Evolutionary conservation across 345 rosid species (phyloP), one percentile per base, ranked within the genome.

Genomic region (Brassica incana): DNA sequence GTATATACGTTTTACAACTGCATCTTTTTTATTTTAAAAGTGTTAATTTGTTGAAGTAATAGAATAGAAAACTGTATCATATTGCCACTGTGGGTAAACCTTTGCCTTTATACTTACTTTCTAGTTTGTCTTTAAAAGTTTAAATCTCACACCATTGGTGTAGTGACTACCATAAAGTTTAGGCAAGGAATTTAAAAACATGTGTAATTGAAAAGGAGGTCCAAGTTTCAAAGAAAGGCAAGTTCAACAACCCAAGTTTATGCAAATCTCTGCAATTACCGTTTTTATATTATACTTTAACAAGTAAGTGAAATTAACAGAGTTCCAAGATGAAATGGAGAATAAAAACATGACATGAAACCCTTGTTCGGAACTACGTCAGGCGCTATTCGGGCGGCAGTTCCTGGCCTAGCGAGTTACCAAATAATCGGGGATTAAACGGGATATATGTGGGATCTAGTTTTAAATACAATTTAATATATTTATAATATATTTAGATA

Each of bases 1-100:
- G 79, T 69, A 70, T 74, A 56, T 64, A 64, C 79, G 76, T 76
- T 80, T 75, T 75, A 69, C 67, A 75, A 70, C 63, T 63, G 18
- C 73, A 68, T 60, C 72, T 74, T 75, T 75, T 64, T 25, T 23
- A 3, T 7, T 30, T 67, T 1, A 3, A 43, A 72, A 60, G 67
- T 30, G 36, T 14, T 45, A 5, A 40, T n/a, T 32, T 78, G 27
- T 12, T 14, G 8, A 65, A 27, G 36, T 33, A 27, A 62, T 9
- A 43, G 52, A 54, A 63, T 14, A 36, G 65, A 78, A 38, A 23
- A 54, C 6, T 67, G 45, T 65, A 78, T 36, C 33, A 65, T 64
- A 63, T 78, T 56, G 54, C 64, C 52, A 67, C 29, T 73, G 54
- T 43, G 62, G 77, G 40, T 66, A 29, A 33, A 56, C 67, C 40